phyloP scores from a whole-genome alignment of 208 protist species.

The Wallacemonas sp. region DNA sequence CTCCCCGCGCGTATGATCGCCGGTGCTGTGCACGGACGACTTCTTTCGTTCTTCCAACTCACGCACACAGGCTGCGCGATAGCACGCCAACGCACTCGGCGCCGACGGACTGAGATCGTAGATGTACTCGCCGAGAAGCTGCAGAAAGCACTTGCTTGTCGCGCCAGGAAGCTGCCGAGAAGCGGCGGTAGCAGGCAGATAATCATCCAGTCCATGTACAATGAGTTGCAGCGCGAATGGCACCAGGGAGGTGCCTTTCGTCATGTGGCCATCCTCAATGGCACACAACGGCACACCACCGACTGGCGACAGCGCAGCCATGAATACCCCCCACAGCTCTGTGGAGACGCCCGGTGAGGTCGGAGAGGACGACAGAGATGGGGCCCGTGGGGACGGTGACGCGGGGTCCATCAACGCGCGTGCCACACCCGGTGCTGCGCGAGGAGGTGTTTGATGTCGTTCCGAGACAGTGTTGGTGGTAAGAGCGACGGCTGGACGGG shows the following conservation, averaged over 20 bases:
- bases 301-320: slow-evolving; percentile 39
- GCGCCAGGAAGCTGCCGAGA: neutral
- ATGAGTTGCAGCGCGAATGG: slow-evolving; percentile 50
- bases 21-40: neutral
- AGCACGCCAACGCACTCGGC: slow-evolving; percentile 1
- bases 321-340: slow-evolving; percentile 47
- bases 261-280: slow-evolving; percentile 36
- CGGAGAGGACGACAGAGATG: neutral
- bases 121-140: slow-evolving; percentile 10
- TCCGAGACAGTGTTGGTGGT: no score
- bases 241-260: slow-evolving; percentile 27
- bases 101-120: neutral
- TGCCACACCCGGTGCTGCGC: neutral
- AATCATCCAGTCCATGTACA: slow-evolving; percentile 42
- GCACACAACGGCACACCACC: slow-evolving; percentile 41
- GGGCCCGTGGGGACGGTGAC: neutral
- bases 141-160: slow-evolving; percentile 5
- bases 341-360: neutral
- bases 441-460: neutral
- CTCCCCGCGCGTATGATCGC: no score
- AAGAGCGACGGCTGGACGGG: no score
- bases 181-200: neutral
- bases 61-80: neutral
- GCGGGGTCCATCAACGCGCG: neutral
- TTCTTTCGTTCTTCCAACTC: neutral